These are phyloP conservation scores for Cardamine resedifolia DNA, from an alignment of 345 rosid genomes.

Conservation along the genomic window DNA sequence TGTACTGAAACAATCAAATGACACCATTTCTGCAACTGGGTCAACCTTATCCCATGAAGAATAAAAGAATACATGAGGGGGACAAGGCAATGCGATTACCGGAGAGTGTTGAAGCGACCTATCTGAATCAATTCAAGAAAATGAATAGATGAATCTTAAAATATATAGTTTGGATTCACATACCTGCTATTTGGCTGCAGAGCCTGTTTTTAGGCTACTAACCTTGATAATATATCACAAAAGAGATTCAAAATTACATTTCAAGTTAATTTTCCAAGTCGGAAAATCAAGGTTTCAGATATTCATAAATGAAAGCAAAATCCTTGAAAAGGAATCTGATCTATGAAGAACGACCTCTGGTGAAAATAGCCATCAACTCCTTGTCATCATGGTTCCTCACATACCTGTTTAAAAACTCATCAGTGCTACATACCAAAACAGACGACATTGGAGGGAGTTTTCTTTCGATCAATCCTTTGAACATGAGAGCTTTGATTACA, in stretches of 20 bases:
- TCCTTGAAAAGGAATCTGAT: background rate
- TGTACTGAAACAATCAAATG: conserved; percentile 15
- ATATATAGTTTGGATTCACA: too few relatives aligned
- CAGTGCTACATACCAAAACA: background rate
- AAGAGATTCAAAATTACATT: background rate
- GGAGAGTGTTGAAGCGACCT: too few relatives aligned
- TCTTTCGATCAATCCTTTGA: conserved; percentile 6
- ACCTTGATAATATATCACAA: background rate
- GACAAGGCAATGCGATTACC: too few relatives aligned
- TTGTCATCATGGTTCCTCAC: conserved; percentile 3
- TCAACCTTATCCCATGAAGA: background rate
- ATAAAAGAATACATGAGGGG: background rate
- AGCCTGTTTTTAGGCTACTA: background rate
- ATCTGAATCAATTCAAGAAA: too few relatives aligned
- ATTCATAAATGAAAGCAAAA: background rate
- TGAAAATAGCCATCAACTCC: background rate
- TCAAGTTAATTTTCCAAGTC: background rate
- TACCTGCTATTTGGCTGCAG: too few relatives aligned
- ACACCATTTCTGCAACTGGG: too few relatives aligned
- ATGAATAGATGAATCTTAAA: too few relatives aligned
- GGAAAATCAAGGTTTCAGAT: background rate
- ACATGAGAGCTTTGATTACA: conserved; percentile 25
- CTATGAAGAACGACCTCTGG: background rate
- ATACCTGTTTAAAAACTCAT: background rate
- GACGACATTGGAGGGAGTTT: background rate